Evolutionary conservation across 1,139 yeast genomes (phyloP).

Genomic region (Taphrina pruni): DNA sequence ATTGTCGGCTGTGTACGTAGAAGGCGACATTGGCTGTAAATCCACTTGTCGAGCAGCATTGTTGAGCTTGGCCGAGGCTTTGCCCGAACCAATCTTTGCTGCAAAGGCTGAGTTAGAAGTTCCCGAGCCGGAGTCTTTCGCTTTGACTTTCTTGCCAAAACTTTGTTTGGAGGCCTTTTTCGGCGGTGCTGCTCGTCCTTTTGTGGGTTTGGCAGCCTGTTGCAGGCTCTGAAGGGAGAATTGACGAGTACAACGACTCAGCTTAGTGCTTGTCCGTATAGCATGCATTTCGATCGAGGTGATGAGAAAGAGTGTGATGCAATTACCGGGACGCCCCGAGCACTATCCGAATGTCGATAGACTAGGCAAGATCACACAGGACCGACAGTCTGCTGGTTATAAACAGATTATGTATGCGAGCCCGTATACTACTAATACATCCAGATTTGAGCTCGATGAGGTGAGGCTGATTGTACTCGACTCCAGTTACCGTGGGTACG

Average conservation of each 20-base stretch:
- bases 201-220: constrained; percentile 15
- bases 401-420: too few species aligned
- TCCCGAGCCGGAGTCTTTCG: constrained; percentile 11
- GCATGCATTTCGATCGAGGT: background rate
- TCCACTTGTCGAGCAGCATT: constrained; percentile 14
- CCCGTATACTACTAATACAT: too few species aligned
- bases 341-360: too few species aligned
- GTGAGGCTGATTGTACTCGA: background rate
- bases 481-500: background rate
- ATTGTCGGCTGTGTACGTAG: constrained; percentile 14
- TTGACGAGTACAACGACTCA: constrained; percentile 3
- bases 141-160: constrained; percentile 2
- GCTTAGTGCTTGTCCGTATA: background rate
- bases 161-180: constrained; percentile 2
- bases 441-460: background rate
- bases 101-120: constrained; percentile 11
- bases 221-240: background rate
- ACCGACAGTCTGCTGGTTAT: too few species aligned
- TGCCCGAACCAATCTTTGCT: constrained; percentile 21
- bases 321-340: too few species aligned
- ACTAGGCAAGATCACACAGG: too few species aligned
- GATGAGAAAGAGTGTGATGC: background rate
- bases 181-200: constrained; percentile 25
- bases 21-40: background rate
- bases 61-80: constrained; percentile 17